These are phyloP conservation scores for Megacollybia marginata DNA, from an alignment of 768 basidiomycete genomes.

Conservation along the genomic window DNA sequence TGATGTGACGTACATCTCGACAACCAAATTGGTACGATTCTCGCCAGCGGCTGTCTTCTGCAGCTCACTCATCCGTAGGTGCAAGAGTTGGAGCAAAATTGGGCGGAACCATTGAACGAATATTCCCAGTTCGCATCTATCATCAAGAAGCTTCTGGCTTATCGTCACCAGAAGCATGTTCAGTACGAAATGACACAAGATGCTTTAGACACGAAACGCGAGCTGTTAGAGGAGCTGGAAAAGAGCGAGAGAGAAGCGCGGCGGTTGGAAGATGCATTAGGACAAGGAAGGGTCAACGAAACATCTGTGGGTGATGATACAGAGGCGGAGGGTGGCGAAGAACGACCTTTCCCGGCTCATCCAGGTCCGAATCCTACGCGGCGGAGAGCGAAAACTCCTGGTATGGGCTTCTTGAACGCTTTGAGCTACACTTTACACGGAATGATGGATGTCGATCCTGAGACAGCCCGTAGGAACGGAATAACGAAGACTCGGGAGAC, in stretches of 20 bases:
- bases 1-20: constrained; percentile 90
- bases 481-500: constrained; percentile 93
- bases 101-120: constrained; percentile 94
- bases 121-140: constrained; percentile 92
- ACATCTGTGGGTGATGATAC: constrained; percentile 18
- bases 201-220: constrained; percentile 73
- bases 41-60: constrained; percentile 5
- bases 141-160: constrained; percentile 89
- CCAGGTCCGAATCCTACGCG: constrained; percentile 68
- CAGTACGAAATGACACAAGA: constrained; percentile 98
- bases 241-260: constrained; percentile 88
- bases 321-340: constrained; percentile 28
- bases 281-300: constrained; percentile 35
- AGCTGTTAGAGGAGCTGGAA: constrained; percentile 82
- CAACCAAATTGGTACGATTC: constrained; percentile 70
- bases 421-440: constrained; percentile 92
- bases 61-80: constrained; percentile 38
- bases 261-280: constrained; percentile 82
- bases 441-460: constrained; percentile 99
- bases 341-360: constrained; percentile 61
- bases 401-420: constrained; percentile 85
- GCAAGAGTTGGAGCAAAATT: constrained; percentile 90
- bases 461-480: constrained; percentile 85
- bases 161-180: constrained; percentile 96
- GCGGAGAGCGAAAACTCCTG: constrained; percentile 53